Percentiles rank a stretch among this genome's conserved stretches.
These are phyloP conservation scores for Fraxinus albicans DNA, from an alignment of 305 asterid species.

Conservation along the genomic window DNA sequence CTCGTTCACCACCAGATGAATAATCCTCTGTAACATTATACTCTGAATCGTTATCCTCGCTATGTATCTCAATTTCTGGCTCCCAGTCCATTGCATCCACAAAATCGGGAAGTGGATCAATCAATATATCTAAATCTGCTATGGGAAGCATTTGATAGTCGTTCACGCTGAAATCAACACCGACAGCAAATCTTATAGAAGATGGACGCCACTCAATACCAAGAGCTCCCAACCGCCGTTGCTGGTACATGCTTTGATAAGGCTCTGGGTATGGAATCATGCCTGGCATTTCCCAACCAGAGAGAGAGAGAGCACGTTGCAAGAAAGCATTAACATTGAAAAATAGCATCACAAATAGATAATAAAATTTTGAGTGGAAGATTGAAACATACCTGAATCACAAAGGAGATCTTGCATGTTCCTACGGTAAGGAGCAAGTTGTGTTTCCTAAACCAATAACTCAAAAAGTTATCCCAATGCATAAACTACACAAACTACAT, in stretches of 20 bases:
- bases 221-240: constrained; percentile 82
- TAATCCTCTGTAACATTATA: constrained; percentile 81
- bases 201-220: constrained; percentile 98
- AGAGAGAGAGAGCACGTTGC: constrained; percentile 16
- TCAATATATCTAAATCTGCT: constrained; percentile 71
- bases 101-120: constrained; percentile 88
- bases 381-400: constrained; percentile 71
- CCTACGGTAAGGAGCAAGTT: constrained; percentile 88
- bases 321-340: neutral
- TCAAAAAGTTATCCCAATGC: constrained; percentile 22
- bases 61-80: constrained; percentile 81
- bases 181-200: constrained; percentile 75
- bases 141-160: constrained; percentile 78
- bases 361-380: constrained; percentile 13
- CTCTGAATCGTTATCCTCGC: constrained; percentile 94
- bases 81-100: constrained; percentile 96
- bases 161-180: constrained; percentile 79
- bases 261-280: constrained; percentile 97
- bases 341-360: neutral
- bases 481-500: constrained; percentile 13
- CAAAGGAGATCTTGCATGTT: constrained; percentile 98
- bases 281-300: constrained; percentile 44
- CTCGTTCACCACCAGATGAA: constrained; percentile 81
- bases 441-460: constrained; percentile 74
- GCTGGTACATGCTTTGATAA: constrained; percentile 88